Percentiles rank a stretch among this genome's conserved stretches.
These are phyloP conservation scores for Rutstroemia sp. DNA, from an alignment of 2,329 filamentous ascomycete genomes.

Conservation along the genomic window DNA sequence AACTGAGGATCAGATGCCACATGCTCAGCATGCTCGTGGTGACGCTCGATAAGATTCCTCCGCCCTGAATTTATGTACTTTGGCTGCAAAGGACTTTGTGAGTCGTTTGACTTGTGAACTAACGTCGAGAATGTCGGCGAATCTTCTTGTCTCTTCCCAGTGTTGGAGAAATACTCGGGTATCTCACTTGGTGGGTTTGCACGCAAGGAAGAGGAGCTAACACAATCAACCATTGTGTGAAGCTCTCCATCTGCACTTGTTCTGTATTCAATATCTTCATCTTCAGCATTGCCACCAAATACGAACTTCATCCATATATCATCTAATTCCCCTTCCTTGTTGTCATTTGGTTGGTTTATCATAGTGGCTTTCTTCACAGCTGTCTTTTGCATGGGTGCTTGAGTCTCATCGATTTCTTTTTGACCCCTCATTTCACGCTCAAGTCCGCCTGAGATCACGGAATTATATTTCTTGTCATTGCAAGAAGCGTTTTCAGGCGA, in stretches of 20 bases:
- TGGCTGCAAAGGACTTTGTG: neutral
- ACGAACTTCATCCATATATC: constrained; percentile 10
- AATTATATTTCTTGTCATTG: too few species aligned
- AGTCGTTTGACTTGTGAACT: neutral
- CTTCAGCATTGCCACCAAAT: neutral
- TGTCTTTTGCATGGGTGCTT: too few species aligned
- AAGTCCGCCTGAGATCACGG: too few species aligned
- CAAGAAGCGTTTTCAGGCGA: too few species aligned
- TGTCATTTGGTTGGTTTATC: neutral
- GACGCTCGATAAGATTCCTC: neutral
- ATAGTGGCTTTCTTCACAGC: too few species aligned
- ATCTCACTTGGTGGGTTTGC: neutral
- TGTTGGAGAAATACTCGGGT: neutral
- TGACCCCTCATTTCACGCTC: too few species aligned
- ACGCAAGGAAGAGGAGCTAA: neutral
- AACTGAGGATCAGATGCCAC: too few species aligned
- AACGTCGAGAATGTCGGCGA: neutral
- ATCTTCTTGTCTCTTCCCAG: neutral
- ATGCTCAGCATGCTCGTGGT: neutral
- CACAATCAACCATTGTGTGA: neutral
- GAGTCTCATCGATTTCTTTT: too few species aligned
- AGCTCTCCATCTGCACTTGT: neutral
- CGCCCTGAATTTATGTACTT: neutral
- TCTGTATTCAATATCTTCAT: neutral
- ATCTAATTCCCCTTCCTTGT: neutral